phyloP scores from a whole-genome alignment of 225 moss, liverwort and hornwort species.

The Sphagnum contortum region DNA sequence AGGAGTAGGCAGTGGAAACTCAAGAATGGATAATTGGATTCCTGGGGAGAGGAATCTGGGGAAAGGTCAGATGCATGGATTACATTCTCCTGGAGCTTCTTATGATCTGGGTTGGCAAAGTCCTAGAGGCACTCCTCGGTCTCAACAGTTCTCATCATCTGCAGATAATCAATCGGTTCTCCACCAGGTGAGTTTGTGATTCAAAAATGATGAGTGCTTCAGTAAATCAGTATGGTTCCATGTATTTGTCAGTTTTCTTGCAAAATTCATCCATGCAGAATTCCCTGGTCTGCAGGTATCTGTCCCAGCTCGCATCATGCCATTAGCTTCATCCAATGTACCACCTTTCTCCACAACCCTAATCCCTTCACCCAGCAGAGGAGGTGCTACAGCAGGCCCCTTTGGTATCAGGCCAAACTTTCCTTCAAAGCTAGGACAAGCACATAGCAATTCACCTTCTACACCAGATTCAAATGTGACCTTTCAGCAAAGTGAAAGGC shows the following conservation, averaged over 20 bases:
- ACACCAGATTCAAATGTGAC: slow-evolving; percentile 32
- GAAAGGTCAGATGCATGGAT: slow-evolving; percentile 27
- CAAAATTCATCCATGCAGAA: too few relatives aligned
- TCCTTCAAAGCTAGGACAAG: slow-evolving; percentile 26
- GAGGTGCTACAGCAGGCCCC: slow-evolving; percentile 20
- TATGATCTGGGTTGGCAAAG: slow-evolving; percentile 53
- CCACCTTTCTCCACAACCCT: slow-evolving; percentile 39
- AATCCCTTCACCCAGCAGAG: slow-evolving; percentile 32
- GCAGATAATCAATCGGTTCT: slow-evolving; percentile 44
- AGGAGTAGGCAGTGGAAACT: slow-evolving; percentile 30
- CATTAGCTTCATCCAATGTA: slow-evolving; percentile 35
- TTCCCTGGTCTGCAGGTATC: slow-evolving; percentile 19
- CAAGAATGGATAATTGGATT: slow-evolving; percentile 47
- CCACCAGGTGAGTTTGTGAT: slow-evolving; percentile 39
- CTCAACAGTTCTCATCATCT: slow-evolving; percentile 34
- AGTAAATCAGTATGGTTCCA: too few relatives aligned
- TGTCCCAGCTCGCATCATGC: slow-evolving; percentile 41
- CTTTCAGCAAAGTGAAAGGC: slow-evolving; percentile 38
- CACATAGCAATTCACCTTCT: slow-evolving; percentile 27
- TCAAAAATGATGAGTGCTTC: too few relatives aligned
- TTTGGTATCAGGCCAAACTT: slow-evolving; percentile 44
- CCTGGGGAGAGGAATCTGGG: slow-evolving; percentile 28
- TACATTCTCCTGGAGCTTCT: slow-evolving; percentile 48
- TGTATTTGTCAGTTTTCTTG: too few relatives aligned
- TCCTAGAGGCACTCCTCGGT: slow-evolving; percentile 28